Evolutionary conservation across 306 rosid species (phyloP).

Genomic region (Vicia faba): DNA sequence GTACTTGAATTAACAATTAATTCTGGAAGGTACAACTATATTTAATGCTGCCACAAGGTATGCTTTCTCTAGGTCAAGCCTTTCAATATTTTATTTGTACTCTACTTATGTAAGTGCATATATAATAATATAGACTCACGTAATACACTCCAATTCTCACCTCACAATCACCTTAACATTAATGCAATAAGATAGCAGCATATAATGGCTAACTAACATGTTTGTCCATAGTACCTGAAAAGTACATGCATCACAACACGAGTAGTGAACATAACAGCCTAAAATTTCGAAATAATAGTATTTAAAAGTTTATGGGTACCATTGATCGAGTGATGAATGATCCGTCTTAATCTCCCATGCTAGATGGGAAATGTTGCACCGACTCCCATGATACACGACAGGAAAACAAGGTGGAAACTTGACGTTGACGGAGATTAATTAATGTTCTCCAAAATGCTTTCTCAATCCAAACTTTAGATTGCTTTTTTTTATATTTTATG

Average conservation of each 20-base stretch:
- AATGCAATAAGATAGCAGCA: constrained; percentile 10
- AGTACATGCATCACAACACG: not conserved
- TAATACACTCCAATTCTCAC: not conserved
- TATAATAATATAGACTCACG: not conserved
- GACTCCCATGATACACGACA: not conserved
- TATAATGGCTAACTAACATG: not conserved
- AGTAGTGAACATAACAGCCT: not conserved
- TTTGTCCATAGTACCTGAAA: not conserved
- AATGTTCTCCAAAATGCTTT: not conserved
- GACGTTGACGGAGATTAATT: constrained; percentile 1
- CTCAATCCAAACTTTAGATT: not conserved
- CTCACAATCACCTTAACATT: not conserved
- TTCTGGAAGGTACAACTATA: constrained; percentile 46
- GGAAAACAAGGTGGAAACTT: not conserved
- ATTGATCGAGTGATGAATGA: not conserved
- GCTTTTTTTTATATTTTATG: too few relatives aligned
- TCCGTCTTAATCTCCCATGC: not conserved
- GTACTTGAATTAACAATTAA: constrained; percentile 34
- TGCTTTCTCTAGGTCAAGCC: constrained; percentile 24
- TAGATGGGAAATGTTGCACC: not conserved
- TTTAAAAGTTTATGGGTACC: not conserved
- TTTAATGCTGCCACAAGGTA: constrained; percentile 47
- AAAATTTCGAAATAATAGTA: not conserved
- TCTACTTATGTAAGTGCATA: not conserved
- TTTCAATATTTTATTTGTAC: not conserved